A percentile compares a stretch with the other conserved stretches of the same genome.
Conservation (phyloP, 2,329 filamentous ascomycete species). For the Furcasterigmium sp. region DNA sequence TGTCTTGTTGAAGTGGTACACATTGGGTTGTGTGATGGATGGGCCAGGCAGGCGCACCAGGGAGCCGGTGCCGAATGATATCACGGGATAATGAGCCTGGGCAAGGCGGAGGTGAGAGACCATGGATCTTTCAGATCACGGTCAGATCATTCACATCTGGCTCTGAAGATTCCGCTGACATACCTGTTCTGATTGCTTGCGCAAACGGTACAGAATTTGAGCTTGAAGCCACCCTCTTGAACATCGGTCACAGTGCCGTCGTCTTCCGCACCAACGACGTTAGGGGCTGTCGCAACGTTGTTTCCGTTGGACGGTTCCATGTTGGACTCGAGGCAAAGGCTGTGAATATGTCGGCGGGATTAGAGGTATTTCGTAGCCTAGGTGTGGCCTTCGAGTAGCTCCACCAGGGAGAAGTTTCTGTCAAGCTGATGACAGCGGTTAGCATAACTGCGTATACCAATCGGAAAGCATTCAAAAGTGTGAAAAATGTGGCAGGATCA, state of each 20-base stretch:
- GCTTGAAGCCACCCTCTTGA: conserved; percentile 60
- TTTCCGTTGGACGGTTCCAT: conserved; percentile 40
- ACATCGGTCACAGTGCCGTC: conserved; percentile 32
- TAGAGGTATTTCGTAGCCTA: no score
- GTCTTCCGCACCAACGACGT: conserved; percentile 21
- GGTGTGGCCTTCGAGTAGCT: no score
- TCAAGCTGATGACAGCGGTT: not conserved
- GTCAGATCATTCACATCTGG: conserved; percentile 9
- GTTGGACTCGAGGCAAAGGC: not conserved
- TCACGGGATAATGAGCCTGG: conserved; percentile 83
- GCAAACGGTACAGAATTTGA: conserved; percentile 98
- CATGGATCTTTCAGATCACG: conserved; percentile 64
- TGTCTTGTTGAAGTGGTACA: conserved; percentile 96
- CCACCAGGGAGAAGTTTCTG: not conserved
- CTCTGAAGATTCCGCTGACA: conserved; percentile 14
- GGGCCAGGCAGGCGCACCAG: conserved; percentile 90
- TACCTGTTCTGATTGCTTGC: conserved; percentile 97
- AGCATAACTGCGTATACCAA: not conserved
- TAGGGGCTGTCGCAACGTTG: conserved; percentile 14
- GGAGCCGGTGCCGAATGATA: conserved; percentile 95
- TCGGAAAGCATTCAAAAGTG: not conserved
- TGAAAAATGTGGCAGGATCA: conserved; percentile 23
- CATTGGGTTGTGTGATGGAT: conserved; percentile 87
- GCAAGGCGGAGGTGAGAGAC: conserved; percentile 95
- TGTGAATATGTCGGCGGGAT: no score